Evolutionary conservation across 2,329 filamentous ascomycete species (phyloP), one percentile per base, ranked within the genome.

Genomic region (Metarhizium guizhouense): DNA sequence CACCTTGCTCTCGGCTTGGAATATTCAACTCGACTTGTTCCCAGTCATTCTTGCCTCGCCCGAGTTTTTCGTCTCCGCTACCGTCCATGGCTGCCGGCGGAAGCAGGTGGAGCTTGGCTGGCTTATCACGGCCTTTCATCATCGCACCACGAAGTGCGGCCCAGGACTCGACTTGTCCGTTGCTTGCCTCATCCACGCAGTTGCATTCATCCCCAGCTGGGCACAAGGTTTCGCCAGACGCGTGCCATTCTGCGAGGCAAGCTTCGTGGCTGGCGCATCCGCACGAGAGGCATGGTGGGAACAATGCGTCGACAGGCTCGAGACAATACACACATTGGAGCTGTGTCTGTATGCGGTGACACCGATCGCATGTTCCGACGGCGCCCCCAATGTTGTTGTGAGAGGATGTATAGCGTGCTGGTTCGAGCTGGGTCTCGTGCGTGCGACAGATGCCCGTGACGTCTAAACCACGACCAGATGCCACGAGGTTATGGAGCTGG

Each of bases 201-300:
- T 80, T 73, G 63, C 84, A 87, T 64, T 86, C 84, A 62, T 86
- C 84, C 1, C 83, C 83, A 0, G 81, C 83, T 0, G 83, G 81
- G 55, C 84, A 87, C 50, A 77, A 68, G 1, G 70, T 76, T 65
- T 83, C 80, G 25, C 79, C 79, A 6, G 76, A 74, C 6, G 72
- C 76, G 60, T 83, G 79, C 81, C 82, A 84, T 62, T 82, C 79
- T 2, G 74, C 75, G 16, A 83, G 72, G 59, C 84, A 87, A 8
- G 71, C 67, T 49, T 83, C 78, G 65, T 87, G 84, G 53, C 75
- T 77, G 7, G 78, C 79, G 60, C 84, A 87, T 13, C 83, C 83
- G 59, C 84, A 87, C 11, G 77, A 76, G 3, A 87, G 73, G 58
- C 84, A 87, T 0, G 83, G 77, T 3, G 80, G 71, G 63, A 83